These are phyloP conservation scores for Geotrichum histeridarum DNA, from an alignment of 1,139 yeast species.

Conservation along the genomic window DNA sequence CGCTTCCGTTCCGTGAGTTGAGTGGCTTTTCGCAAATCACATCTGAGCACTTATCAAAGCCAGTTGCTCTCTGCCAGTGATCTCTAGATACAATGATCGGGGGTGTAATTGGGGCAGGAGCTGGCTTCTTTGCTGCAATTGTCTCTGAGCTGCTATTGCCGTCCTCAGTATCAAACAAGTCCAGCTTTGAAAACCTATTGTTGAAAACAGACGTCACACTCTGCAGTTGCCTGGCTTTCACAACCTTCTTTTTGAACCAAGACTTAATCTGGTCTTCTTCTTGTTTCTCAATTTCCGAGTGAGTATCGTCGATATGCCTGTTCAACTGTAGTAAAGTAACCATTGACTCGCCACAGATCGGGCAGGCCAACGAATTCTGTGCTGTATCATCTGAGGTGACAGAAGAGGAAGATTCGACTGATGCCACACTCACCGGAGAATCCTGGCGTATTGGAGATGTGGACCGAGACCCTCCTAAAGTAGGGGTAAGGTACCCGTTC, in stretches of 20 bases:
- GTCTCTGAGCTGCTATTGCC: constrained; percentile 18
- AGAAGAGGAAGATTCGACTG: constrained; percentile 12
- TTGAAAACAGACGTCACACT: constrained; percentile 32
- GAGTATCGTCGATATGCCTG: constrained; percentile 68
- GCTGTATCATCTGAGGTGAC: constrained; percentile 25
- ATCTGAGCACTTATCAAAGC: constrained; percentile 33
- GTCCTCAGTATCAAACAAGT: constrained; percentile 33
- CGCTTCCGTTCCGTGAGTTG: constrained; percentile 31
- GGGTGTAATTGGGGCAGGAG: constrained; percentile 6
- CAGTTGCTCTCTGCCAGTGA: constrained; percentile 60
- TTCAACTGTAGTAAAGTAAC: constrained; percentile 54
- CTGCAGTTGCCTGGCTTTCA: constrained; percentile 31
- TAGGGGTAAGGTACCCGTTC: background rate
- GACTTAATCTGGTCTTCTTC: constrained; percentile 39
- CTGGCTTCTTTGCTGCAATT: background rate
- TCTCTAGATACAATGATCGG: constrained; percentile 40
- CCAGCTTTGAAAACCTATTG: constrained; percentile 34
- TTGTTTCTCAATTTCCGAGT: constrained; percentile 38
- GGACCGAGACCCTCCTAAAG: constrained; percentile 6
- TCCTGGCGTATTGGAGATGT: constrained; percentile 13
- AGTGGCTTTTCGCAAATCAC: constrained; percentile 33
- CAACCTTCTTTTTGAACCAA: constrained; percentile 39
- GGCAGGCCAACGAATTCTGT: constrained; percentile 45
- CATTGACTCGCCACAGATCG: constrained; percentile 65
- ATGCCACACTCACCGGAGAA: constrained; percentile 11